Evolutionary conservation across 768 basidiomycete species (phyloP), one percentile per base, ranked within the genome.

Genomic region (Coprinopsis cinerea): DNA sequence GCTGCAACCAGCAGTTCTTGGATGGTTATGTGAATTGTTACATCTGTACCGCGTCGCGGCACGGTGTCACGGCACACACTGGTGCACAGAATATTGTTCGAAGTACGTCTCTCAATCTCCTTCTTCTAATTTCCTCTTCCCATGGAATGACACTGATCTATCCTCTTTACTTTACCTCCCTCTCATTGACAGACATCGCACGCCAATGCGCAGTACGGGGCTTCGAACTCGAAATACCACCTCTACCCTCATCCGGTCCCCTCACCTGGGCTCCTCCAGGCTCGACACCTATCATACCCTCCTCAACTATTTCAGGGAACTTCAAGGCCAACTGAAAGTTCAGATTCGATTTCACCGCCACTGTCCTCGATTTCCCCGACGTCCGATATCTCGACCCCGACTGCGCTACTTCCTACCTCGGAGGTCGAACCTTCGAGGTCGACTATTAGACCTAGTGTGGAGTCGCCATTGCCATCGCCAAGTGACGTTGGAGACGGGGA

Each of bases 21-120:
- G 26, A 45, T 11, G 44, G 15, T n/a, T 45, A 17, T n/a, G 44
- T 45, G n/a, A 26, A 17, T 17, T 45, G 44, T 26, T 45, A 30
- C 25, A 45, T 13, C 23, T 45, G 44, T 26, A 22, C 15, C 25
- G 44, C 37, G 7, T 13, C 37, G n/a, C 15, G n/a, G 28, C 23
- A 15, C 26, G 23, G 44, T 22, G n/a, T 26, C 24, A 1, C n/a
- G 13, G n/a, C 15, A 11, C 25, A 27, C 44, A 25, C 32, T 20
- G 27, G 27, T 3, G n/a, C 32, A 17, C 28, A 24, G 9, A 18
- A 27, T 15, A 15, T 32, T 18, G 32, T 47, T n/a, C 10, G 37
- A 13, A 14, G 37, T 34, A 34, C 9, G 30, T 34, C 30, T 34
- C 30, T 34, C n/a, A 34, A 9, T 34, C 30, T 34, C 9, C 30